Percentiles rank a stretch among this genome's conserved stretches.
Conservation (phyloP, 495 filamentous ascomycete genomes). For the Hypoxylon lienhwacheense region DNA sequence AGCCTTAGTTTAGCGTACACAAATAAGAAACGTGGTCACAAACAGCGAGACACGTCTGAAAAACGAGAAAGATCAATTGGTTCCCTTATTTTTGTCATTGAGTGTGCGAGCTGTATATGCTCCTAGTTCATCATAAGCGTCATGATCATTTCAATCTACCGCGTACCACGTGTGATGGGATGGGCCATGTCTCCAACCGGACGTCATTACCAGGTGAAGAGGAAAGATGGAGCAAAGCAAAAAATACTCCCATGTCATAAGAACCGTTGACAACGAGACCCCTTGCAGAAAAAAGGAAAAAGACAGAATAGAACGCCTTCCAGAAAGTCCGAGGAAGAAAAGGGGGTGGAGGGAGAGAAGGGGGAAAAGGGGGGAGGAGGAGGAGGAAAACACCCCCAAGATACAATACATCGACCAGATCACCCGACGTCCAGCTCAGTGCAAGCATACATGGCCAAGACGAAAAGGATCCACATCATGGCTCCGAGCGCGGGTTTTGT, state of each 20-base stretch:
- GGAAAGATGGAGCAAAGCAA: constrained; percentile 36
- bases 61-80: constrained; percentile 23
- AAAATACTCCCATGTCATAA: constrained; percentile 30
- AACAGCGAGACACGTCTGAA: constrained; percentile 1
- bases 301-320: background rate
- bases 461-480: constrained; percentile 6
- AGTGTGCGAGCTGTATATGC: constrained; percentile 3
- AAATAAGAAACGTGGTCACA: constrained; percentile 5
- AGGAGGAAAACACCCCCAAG: no score
- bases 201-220: constrained; percentile 33
- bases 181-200: constrained; percentile 29
- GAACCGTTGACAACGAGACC: constrained; percentile 28
- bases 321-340: constrained; percentile 16
- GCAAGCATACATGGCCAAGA: constrained; percentile 11
- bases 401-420: constrained; percentile 24
- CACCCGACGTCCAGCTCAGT: constrained; percentile 11
- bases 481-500: background rate
- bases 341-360: no score
- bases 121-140: constrained; percentile 23
- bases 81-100: constrained; percentile 18
- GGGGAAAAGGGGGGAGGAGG: no score
- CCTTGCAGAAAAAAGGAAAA: background rate
- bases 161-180: constrained; percentile 23
- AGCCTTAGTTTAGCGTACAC: constrained; percentile 3
- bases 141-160: constrained; percentile 37